These are phyloP conservation scores for Caloboletus firmus DNA, from an alignment of 1,284 basidiomycete genomes.

Conservation along the genomic window DNA sequence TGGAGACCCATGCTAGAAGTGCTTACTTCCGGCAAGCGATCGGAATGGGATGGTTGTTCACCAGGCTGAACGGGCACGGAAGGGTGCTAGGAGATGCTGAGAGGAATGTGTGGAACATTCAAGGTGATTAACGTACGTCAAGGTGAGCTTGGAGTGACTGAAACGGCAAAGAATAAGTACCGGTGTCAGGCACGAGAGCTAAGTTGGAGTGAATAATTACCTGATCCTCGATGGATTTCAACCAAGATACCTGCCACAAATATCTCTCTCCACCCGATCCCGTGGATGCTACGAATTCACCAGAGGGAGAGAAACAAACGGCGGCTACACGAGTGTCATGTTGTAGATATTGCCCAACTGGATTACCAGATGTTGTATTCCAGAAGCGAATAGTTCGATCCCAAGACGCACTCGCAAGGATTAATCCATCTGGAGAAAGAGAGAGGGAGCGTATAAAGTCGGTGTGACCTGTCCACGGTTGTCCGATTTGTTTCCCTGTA, in stretches of 20 bases:
- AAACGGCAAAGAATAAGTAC: too few relatives aligned
- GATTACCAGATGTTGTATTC: neutral
- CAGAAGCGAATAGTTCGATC: conserved; percentile 15
- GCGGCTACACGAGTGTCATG: neutral
- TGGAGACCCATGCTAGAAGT: too few relatives aligned
- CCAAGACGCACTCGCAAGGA: conserved; percentile 8
- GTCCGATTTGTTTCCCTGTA: neutral
- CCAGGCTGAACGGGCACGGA: too few relatives aligned
- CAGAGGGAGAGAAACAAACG: conserved; percentile 7
- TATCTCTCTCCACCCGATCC: neutral
- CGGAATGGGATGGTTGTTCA: too few relatives aligned
- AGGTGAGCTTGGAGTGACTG: too few relatives aligned
- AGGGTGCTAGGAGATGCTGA: too few relatives aligned
- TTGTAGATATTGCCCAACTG: neutral
- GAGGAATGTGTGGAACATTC: too few relatives aligned
- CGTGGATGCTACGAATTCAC: conserved; percentile 6
- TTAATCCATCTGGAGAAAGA: conserved; percentile 6
- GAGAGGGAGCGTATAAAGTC: neutral
- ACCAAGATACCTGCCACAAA: conserved; percentile 1
- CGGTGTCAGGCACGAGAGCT: too few relatives aligned
- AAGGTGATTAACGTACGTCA: too few relatives aligned
- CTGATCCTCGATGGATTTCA: neutral
- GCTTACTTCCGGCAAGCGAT: too few relatives aligned
- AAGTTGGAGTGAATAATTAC: too few relatives aligned
- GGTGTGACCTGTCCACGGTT: neutral